These are phyloP conservation scores for Agrostemma githago DNA, from an alignment of 148 eudicot species.

Conservation along the genomic window DNA sequence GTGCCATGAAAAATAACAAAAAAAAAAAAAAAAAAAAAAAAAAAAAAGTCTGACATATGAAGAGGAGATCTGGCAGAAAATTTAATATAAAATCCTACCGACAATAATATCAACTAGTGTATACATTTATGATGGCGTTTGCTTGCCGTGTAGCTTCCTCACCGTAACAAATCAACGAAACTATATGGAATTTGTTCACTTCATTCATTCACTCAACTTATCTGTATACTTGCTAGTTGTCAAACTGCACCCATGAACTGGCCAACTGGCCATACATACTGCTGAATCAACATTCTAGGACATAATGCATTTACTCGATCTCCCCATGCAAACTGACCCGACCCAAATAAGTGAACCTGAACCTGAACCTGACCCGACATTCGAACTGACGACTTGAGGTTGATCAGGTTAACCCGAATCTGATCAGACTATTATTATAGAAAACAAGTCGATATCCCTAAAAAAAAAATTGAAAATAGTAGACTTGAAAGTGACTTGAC, in stretches of 20 bases:
- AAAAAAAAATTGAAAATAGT: no score
- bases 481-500: no score
- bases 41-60: slow-evolving; percentile 4
- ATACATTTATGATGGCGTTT: background rate
- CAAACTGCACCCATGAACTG: background rate
- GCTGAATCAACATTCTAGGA: background rate
- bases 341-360: no score
- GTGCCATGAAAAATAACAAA: background rate
- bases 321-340: no score
- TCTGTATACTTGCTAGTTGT: slow-evolving; percentile 20
- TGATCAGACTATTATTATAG: no score
- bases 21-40: background rate
- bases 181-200: background rate
- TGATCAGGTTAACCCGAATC: no score
- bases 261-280: background rate
- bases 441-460: no score
- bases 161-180: background rate
- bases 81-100: background rate
- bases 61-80: background rate
- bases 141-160: slow-evolving; percentile 22
- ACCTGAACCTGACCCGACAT: no score
- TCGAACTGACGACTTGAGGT: no score
- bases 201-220: background rate
- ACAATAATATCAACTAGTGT: slow-evolving; percentile 6
- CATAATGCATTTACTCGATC: no score